Base-by-base conservation (phyloP, 371 early-diverging fungal species). In the Actinomucor elegans region DNA sequence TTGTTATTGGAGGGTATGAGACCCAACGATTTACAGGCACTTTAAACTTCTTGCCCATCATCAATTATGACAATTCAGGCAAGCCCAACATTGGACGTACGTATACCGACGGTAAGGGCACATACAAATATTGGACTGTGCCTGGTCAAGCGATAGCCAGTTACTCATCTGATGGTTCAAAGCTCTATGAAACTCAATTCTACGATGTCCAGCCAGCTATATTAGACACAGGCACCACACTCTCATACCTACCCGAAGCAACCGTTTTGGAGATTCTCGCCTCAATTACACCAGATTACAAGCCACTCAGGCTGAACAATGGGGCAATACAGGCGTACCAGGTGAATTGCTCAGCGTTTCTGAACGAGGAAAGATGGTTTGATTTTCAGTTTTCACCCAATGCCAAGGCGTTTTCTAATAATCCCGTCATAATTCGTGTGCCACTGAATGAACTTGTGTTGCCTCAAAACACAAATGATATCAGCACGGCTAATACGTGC, bases 1-100 rank as follows among this genome's bases (percentile, higher is more conserved):
- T 81, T 26, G 73, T 73, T 10, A 66, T 85, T 52, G 83, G 83
- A 9, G 83, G 78, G 0, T 71, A 71, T 32, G 82, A 87, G 44
- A 49, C 56, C n/a, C 29, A 65, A 46, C 74, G 75, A 45, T 81
- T 69, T 52, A 61, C 59, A 4, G 83, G 84, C 14, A 31, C 44
- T 5, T 24, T 85, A 18, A 50, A 60, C 18, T 85, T 78, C 33
- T 28, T 65, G 12, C 70, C 68, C 4, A 57, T 70, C 0, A 41
- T 63, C 9, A 49, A 24, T 8, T 60, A 63, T 17, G 31, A 54
- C 12, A 11, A 12, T 11, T 29, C 31, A 18, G 57, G 54, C 0
- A 42, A 48, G 17, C 26, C 53, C 2, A 33, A 42, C 21, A 7
- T 52, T 9, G 60, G 60, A 1, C 3, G 17, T n/a, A 5, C 14